Evolutionary conservation across 2,329 filamentous ascomycete species (phyloP).

Genomic region (Aspergillus awamori): DNA sequence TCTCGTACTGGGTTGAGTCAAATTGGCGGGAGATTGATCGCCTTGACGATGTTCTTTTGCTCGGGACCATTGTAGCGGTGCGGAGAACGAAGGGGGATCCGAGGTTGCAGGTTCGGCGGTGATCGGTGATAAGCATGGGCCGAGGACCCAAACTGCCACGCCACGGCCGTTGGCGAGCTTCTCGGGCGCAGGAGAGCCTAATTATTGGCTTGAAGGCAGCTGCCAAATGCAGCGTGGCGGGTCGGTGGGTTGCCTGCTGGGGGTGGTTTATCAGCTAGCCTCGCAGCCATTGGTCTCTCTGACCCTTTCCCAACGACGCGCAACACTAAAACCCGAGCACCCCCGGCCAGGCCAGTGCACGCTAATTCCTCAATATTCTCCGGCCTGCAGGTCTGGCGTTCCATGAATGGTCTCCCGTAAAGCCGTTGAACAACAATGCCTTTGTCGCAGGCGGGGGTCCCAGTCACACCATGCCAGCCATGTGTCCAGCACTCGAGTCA

Average conservation of each 20-base stretch:
- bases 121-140: constrained; percentile 1
- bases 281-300: background rate
- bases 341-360: background rate
- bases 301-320: background rate
- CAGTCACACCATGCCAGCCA: background rate
- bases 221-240: background rate
- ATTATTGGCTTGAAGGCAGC: background rate
- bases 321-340: background rate
- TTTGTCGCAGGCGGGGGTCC: background rate
- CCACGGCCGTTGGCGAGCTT: background rate
- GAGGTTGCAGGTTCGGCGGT: constrained; percentile 21
- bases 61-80: constrained; percentile 35
- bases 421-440: background rate
- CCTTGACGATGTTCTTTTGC: constrained; percentile 51
- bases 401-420: background rate
- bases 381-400: background rate
- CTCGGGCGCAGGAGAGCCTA: background rate
- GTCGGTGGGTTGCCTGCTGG: background rate
- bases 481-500: background rate
- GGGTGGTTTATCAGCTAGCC: background rate
- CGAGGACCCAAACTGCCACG: background rate
- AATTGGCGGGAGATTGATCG: constrained; percentile 55
- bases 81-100: constrained; percentile 22
- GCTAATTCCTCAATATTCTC: background rate
- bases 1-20: constrained; percentile 64